Evolutionary conservation across 805 yeast genomes (phyloP), one percentile per base, ranked within the genome.

Genomic region (Metschnikowia proteae): DNA sequence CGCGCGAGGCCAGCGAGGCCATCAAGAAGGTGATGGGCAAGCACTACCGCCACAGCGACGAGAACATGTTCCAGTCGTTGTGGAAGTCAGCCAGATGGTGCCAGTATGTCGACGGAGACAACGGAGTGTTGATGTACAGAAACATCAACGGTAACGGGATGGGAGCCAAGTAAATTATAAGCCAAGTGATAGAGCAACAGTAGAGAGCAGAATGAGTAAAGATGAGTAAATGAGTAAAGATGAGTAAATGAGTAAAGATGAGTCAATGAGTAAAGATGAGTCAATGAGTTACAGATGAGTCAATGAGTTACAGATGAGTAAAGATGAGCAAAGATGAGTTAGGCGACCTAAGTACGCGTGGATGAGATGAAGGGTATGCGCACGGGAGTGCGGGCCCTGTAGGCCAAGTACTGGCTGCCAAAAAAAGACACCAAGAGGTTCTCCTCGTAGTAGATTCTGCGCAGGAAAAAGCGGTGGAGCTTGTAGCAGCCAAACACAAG

Each of bases 11-110:
- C 43, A 76, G 88, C 51, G 88, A 72, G 52, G 92, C 87, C 47
- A 83, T 88, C 68, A 81, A 83, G 71, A 81, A 83, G 67, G 92
- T 85, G 52, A 84, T 88, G 94, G 96, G 96, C 59, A 77, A 79
- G 56, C 89, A 86, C 68, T 88, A 88, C 74, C 76, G 74, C 52
- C 69, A 78, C 60, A 70, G 76, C 47, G 83, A 76, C 56, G 88
- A 87, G 67, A 86, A 79, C 74, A 84, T 88, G 89, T 81, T 86
- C 82, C 63, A 66, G 46, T 71, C 83, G 37, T 76, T 79, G 60
- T 88, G 86, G 76, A 81, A 81, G 59, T 66, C 78, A 36, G 81
- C 79, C 35, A 78, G 88, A 73, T 61, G 71, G 58, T 84, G 90
- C 61, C 89, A 84, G 64, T 84, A 79, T 56, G 88, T 84, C 48